Evolutionary conservation across 805 yeast species (phyloP).

Genomic region (Candida silvicultrix): DNA sequence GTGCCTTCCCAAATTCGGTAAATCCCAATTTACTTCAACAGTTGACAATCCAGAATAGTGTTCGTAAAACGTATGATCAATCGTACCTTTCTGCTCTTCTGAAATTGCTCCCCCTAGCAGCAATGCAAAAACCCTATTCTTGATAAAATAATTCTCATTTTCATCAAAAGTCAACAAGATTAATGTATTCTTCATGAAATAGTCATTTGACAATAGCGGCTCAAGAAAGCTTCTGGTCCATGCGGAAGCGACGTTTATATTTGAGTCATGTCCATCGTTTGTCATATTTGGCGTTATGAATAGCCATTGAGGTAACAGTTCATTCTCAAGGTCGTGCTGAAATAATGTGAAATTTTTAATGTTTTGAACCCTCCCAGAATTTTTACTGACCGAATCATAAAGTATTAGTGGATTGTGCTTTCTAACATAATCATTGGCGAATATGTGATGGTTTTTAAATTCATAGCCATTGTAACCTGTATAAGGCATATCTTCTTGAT

Average conservation of each 20-base stretch:
- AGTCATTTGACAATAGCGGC: conserved; percentile 36
- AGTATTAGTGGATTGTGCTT: conserved; percentile 44
- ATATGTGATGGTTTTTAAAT: conserved; percentile 34
- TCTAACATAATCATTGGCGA: conserved; percentile 42
- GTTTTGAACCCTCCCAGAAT: conserved; percentile 31
- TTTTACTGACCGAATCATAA: conserved; percentile 32
- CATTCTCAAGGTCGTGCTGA: conserved; percentile 31
- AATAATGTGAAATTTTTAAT: conserved; percentile 43
- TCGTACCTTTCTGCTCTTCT: conserved; percentile 33
- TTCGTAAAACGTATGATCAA: conserved; percentile 42
- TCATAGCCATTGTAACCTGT: conserved; percentile 44
- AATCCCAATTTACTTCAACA: conserved; percentile 44
- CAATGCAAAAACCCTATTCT: conserved; percentile 39
- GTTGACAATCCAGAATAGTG: conserved; percentile 47
- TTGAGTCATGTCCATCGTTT: conserved; percentile 46
- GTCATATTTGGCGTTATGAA: conserved; percentile 50
- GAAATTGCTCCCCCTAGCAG: conserved; percentile 44
- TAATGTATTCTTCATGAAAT: conserved; percentile 40
- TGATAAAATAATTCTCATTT: conserved; percentile 34
- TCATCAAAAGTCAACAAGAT: conserved; percentile 46
- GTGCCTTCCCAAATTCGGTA: conserved; percentile 42
- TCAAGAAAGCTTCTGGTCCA: conserved; percentile 40
- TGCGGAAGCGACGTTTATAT: conserved; percentile 36
- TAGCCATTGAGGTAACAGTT: conserved; percentile 43
- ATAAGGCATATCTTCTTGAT: conserved; percentile 47